A percentile compares a stretch with the other conserved stretches of the same genome.
phyloP scores from a whole-genome alignment of 2,329 filamentous ascomycete species.

The Fusarium gaditjirri region DNA sequence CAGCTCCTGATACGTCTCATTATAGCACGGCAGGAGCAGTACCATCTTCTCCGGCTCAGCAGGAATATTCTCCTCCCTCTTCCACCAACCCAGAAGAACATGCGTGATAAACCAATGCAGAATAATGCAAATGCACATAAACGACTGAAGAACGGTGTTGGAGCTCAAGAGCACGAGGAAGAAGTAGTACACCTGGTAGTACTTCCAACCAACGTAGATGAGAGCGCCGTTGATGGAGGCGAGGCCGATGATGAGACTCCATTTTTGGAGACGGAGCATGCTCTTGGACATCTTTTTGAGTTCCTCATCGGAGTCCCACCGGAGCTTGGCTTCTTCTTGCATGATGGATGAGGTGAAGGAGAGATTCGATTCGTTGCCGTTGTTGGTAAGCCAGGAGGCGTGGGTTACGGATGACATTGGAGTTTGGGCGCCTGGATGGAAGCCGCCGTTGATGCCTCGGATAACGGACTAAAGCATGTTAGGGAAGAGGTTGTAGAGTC shows the following conservation, averaged over 20 bases:
- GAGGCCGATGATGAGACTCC: conserved; percentile 52
- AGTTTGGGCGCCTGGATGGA: conserved; percentile 47
- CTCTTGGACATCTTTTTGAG: conserved; percentile 52
- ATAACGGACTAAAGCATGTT: conserved; percentile 46
- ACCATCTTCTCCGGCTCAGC: conserved; percentile 57
- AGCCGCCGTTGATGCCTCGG: conserved; percentile 46
- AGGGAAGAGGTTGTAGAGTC: neutral
- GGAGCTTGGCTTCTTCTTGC: conserved; percentile 53
- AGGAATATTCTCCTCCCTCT: conserved; percentile 48
- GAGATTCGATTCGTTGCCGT: conserved; percentile 47
- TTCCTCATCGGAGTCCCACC: conserved; percentile 54
- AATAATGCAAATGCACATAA: conserved; percentile 55
- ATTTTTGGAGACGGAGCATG: conserved; percentile 53
- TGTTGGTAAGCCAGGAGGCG: conserved; percentile 48
- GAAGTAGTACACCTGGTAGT: conserved; percentile 55
- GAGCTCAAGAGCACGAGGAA: conserved; percentile 59
- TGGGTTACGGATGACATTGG: conserved; percentile 47
- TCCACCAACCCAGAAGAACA: conserved; percentile 45
- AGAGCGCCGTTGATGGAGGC: conserved; percentile 49
- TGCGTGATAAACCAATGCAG: conserved; percentile 47
- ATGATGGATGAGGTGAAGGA: conserved; percentile 51
- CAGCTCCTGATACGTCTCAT: conserved; percentile 58
- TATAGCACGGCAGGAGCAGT: conserved; percentile 60
- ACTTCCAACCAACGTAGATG: conserved; percentile 52
- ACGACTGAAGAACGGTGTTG: conserved; percentile 55